Conservation (phyloP, 805 yeast species). For the Hagleromyces aurorensis region DNA sequence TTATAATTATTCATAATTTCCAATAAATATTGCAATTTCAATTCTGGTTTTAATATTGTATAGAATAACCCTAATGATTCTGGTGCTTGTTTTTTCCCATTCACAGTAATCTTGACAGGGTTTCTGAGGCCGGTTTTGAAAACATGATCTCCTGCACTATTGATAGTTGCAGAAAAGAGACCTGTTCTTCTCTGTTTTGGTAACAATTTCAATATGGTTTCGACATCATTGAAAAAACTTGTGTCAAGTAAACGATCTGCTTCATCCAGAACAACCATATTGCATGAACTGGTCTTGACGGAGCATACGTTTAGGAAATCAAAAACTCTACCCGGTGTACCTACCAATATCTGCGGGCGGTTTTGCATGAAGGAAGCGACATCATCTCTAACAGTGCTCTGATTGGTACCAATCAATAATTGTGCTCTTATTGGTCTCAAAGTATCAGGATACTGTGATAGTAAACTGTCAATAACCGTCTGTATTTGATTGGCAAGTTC, state of each 20-base stretch:
- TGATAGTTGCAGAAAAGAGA: constrained; percentile 85
- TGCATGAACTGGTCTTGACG: constrained; percentile 57
- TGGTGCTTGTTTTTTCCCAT: constrained; percentile 49
- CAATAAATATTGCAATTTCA: constrained; percentile 53
- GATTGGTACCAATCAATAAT: constrained; percentile 45
- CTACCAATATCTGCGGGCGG: constrained; percentile 71
- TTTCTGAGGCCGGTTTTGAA: constrained; percentile 87
- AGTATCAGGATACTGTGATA: constrained; percentile 50
- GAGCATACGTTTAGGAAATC: constrained; percentile 58
- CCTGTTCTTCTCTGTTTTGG: constrained; percentile 95
- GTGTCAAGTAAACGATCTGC: constrained; percentile 84
- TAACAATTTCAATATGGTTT: constrained; percentile 53
- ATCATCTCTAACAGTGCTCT: constrained; percentile 63
- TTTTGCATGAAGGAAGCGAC: constrained; percentile 44
- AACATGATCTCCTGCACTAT: constrained; percentile 69
- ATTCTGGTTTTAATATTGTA: constrained; percentile 47
- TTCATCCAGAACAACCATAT: constrained; percentile 78
- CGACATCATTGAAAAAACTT: constrained; percentile 63
- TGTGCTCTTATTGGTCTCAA: constrained; percentile 42
- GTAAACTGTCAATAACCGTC: constrained; percentile 50
- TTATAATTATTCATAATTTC: constrained; percentile 44
- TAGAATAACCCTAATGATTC: constrained; percentile 55
- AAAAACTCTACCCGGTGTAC: constrained; percentile 84
- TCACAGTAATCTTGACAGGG: constrained; percentile 82
- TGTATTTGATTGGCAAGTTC: constrained; percentile 67